phyloP scores from a whole-genome alignment of 2,329 filamentous ascomycete species.

The Aspergillus ustus region DNA sequence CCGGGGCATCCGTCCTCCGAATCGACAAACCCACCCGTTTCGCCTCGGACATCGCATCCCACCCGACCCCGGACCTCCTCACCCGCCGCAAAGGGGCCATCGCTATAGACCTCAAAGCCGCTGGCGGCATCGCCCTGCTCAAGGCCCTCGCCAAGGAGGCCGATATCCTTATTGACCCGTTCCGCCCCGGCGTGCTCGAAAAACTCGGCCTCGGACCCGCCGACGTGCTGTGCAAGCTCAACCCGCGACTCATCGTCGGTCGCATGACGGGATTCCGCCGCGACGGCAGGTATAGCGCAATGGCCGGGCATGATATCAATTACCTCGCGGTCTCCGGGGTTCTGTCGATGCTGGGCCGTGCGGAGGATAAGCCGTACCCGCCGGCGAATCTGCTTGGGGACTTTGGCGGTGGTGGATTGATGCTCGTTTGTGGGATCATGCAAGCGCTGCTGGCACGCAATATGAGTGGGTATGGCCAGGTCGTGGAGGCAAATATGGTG shows the following conservation, averaged over 20 bases:
- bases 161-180: slow-evolving; percentile 86
- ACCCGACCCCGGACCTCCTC: slow-evolving; percentile 68
- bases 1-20: slow-evolving; percentile 80
- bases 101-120: slow-evolving; percentile 73
- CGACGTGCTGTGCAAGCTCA: slow-evolving; percentile 63
- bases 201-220: slow-evolving; percentile 73
- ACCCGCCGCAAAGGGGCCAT: slow-evolving; percentile 78
- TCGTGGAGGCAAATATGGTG: slow-evolving; percentile 93
- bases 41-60: not conserved
- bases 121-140: slow-evolving; percentile 28
- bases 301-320: slow-evolving; percentile 93
- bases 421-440: slow-evolving; percentile 76
- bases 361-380: slow-evolving; percentile 64
- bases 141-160: slow-evolving; percentile 33
- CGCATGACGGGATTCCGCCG: slow-evolving; percentile 87
- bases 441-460: slow-evolving; percentile 71
- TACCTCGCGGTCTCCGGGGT: slow-evolving; percentile 84
- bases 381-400: slow-evolving; percentile 82
- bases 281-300: slow-evolving; percentile 76
- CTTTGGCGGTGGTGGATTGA: slow-evolving; percentile 82
- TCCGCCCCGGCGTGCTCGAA: slow-evolving; percentile 84
- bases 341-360: slow-evolving; percentile 71
- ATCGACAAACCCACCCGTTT: slow-evolving; percentile 59
- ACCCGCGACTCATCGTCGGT: slow-evolving; percentile 74
- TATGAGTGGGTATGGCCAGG: slow-evolving; percentile 70